Percentiles rank a stretch among this genome's conserved stretches.
phyloP scores from a whole-genome alignment of 2,329 filamentous ascomycete genomes.

The Botrytis porri region DNA sequence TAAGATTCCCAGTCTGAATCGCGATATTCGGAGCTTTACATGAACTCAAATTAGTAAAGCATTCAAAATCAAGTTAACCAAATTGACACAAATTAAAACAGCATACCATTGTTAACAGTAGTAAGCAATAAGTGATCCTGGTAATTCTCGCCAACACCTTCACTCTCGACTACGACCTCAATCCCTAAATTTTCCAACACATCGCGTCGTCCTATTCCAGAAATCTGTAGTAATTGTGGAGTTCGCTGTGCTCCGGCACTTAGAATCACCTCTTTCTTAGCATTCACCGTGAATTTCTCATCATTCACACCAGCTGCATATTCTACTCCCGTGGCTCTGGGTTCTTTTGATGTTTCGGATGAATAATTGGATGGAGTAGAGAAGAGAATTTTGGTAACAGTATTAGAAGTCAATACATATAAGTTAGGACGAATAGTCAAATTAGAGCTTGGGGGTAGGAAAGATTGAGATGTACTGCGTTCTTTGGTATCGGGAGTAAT shows the following conservation, averaged over 20 bases:
- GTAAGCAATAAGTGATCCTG: constrained; percentile 40
- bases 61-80: neutral
- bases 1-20: constrained; percentile 12
- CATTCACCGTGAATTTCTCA: constrained; percentile 24
- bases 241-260: constrained; percentile 50
- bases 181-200: constrained; percentile 47
- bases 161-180: constrained; percentile 42
- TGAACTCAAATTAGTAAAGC: neutral
- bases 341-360: neutral
- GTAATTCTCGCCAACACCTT: constrained; percentile 52
- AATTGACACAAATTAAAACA: neutral
- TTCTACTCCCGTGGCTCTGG: neutral
- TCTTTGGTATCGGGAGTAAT: neutral
- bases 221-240: constrained; percentile 51
- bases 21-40: neutral
- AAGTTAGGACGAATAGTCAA: neutral
- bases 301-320: neutral
- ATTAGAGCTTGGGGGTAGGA: neutral
- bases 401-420: constrained; percentile 6
- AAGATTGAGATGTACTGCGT: constrained; percentile 11
- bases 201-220: constrained; percentile 47
- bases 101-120: neutral
- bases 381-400: constrained; percentile 3
- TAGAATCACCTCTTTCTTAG: constrained; percentile 46
- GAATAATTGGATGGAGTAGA: neutral